phyloP scores from a whole-genome alignment of 1,284 basidiomycete species.

The Cutaneotrichosporon sp. region DNA sequence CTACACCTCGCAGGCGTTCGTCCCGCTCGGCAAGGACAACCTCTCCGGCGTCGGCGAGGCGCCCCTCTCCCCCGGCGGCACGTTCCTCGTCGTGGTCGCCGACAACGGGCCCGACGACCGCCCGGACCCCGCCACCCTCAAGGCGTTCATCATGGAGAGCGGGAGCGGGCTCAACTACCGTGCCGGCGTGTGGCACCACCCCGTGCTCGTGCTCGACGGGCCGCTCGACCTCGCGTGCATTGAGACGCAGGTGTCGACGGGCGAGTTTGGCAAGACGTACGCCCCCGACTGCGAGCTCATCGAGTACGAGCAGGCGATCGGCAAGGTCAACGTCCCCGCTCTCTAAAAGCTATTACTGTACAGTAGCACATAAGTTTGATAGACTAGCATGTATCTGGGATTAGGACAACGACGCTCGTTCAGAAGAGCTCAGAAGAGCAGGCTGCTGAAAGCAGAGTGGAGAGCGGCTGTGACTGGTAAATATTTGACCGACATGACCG shows the following conservation, averaged over 20 bases:
- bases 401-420: background rate
- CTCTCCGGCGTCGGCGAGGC: conserved; percentile 47
- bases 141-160: conserved; percentile 44
- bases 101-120: conserved; percentile 70
- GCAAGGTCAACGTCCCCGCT: background rate
- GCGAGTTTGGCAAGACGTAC: conserved; percentile 40
- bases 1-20: conserved; percentile 71
- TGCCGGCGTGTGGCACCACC: conserved; percentile 73
- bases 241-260: conserved; percentile 51
- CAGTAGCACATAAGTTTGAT: background rate
- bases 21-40: conserved; percentile 73
- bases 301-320: conserved; percentile 25
- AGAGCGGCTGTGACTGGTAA: background rate
- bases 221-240: conserved; percentile 53
- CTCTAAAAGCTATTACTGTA: background rate
- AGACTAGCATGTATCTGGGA: background rate
- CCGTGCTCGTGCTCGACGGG: conserved; percentile 49
- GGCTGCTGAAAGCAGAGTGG: too few species aligned
- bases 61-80: conserved; percentile 38
- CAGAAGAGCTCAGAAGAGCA: background rate
- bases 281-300: conserved; percentile 51
- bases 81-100: conserved; percentile 71
- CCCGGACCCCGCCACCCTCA: conserved; percentile 68
- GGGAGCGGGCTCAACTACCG: conserved; percentile 82
- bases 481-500: background rate